A percentile compares a stretch with the other conserved stretches of the same genome.
Evolutionary conservation across 2,329 filamentous ascomycete genomes (phyloP).

Genomic region (Neonectria hederae): DNA sequence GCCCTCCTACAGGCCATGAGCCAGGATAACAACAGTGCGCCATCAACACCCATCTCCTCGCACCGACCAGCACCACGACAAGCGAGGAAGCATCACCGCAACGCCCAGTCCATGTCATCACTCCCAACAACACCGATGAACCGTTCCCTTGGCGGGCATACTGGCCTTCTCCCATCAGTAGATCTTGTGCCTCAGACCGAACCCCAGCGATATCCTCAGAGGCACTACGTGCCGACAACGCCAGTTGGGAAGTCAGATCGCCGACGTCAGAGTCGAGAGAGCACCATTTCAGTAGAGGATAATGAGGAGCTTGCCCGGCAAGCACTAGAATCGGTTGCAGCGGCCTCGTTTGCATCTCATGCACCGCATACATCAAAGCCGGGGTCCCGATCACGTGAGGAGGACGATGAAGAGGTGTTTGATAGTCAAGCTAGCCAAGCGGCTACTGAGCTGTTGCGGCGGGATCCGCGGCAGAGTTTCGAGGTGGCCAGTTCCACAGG

Average conservation of each 20-base stretch:
- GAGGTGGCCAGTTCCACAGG: slow-evolving; percentile 57
- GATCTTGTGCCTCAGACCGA: slow-evolving; percentile 70
- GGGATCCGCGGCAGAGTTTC: slow-evolving; percentile 63
- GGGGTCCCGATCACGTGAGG: slow-evolving; percentile 37
- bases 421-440: slow-evolving; percentile 82
- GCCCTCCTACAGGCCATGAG: slow-evolving; percentile 83
- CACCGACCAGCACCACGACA: slow-evolving; percentile 58
- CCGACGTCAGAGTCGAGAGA: slow-evolving; percentile 79
- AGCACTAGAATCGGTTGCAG: slow-evolving; percentile 64
- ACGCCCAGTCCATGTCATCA: slow-evolving; percentile 85
- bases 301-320: slow-evolving; percentile 66
- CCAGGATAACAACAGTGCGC: slow-evolving; percentile 76
- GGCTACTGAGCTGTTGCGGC: slow-evolving; percentile 78
- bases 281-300: slow-evolving; percentile 80
- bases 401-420: slow-evolving; percentile 62
- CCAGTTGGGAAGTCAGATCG: slow-evolving; percentile 54
- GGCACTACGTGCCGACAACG: slow-evolving; percentile 57
- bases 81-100: slow-evolving; percentile 73
- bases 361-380: slow-evolving; percentile 41
- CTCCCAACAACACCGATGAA: slow-evolving; percentile 79
- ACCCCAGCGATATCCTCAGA: slow-evolving; percentile 56
- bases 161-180: slow-evolving; percentile 68
- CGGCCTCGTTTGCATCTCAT: slow-evolving; percentile 45
- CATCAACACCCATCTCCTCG: slow-evolving; percentile 70
- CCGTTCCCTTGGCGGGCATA: slow-evolving; percentile 58